A percentile compares a stretch with the other conserved stretches of the same genome.
These are phyloP conservation scores for Phylloporus arenicola DNA, from an alignment of 768 basidiomycete genomes.

Conservation along the genomic window DNA sequence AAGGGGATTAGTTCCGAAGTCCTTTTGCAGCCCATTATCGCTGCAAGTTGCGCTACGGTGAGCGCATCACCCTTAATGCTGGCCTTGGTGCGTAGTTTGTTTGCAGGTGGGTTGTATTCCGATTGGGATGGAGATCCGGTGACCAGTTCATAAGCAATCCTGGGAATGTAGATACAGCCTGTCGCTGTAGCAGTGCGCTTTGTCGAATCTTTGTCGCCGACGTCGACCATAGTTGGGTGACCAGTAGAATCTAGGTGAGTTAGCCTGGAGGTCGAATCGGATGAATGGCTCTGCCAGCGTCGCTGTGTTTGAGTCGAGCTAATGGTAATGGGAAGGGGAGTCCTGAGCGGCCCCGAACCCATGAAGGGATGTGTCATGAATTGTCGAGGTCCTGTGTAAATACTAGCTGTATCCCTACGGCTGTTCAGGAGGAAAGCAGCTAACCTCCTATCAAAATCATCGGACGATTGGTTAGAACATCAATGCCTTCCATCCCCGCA, in stretches of 20 bases:
- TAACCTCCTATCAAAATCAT: slow-evolving; percentile 96
- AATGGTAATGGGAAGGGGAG: background rate
- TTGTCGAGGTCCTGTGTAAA: slow-evolving; percentile 17
- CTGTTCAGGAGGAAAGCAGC: slow-evolving; percentile 38
- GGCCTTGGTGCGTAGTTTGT: slow-evolving; percentile 45
- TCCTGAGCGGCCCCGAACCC: background rate
- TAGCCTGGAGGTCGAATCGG: slow-evolving; percentile 27
- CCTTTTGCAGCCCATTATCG: slow-evolving; percentile 82
- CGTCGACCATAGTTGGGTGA: slow-evolving; percentile 79
- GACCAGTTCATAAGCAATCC: slow-evolving; percentile 60
- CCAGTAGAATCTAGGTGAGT: slow-evolving; percentile 74
- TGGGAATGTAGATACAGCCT: slow-evolving; percentile 67
- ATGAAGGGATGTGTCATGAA: slow-evolving; percentile 1
- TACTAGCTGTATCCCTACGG: slow-evolving; percentile 18
- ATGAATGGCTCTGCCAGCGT: slow-evolving; percentile 19
- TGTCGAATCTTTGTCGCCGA: slow-evolving; percentile 56
- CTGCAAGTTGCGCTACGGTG: slow-evolving; percentile 77
- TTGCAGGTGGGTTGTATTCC: slow-evolving; percentile 14
- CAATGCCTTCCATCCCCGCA: slow-evolving; percentile 77
- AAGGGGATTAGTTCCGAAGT: slow-evolving; percentile 82
- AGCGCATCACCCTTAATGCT: slow-evolving; percentile 64
- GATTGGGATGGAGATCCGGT: slow-evolving; percentile 24
- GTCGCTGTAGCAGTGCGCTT: slow-evolving; percentile 68
- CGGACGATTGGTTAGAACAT: slow-evolving; percentile 70
- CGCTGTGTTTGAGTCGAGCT: slow-evolving; percentile 11